Conservation (phyloP, 371 early-diverging fungal species). For the Entomophthora muscae region DNA sequence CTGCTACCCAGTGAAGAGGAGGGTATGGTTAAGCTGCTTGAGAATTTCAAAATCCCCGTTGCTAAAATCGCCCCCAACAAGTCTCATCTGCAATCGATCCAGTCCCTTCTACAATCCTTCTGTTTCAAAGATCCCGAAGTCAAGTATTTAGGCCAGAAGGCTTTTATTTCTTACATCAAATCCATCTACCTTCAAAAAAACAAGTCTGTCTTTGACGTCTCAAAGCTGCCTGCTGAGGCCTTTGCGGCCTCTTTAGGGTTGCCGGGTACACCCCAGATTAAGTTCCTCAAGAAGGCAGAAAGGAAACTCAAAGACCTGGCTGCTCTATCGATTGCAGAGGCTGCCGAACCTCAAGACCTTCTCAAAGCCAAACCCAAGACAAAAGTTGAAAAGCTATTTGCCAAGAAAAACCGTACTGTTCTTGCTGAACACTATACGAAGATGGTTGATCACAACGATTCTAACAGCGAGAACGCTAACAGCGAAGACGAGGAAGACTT, state of each 20-base stretch:
- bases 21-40: conserved; percentile 53
- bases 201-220: conserved; percentile 73
- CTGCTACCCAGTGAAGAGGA: conserved; percentile 74
- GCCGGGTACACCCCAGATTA: conserved; percentile 86
- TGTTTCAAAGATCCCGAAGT: conserved; percentile 88
- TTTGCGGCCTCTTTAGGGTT: conserved; percentile 81
- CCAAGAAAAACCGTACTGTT: conserved; percentile 76
- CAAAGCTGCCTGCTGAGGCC: conserved; percentile 63
- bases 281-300: conserved; percentile 39
- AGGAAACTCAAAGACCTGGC: not conserved
- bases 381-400: conserved; percentile 79
- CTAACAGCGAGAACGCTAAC: conserved; percentile 11
- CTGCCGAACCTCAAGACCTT: conserved; percentile 13
- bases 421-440: conserved; percentile 80
- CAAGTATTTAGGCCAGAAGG: conserved; percentile 88
- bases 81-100: conserved; percentile 39
- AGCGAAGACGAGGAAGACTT: conserved; percentile 50
- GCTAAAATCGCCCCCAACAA: conserved; percentile 66
- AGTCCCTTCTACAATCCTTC: conserved; percentile 63
- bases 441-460: conserved; percentile 43
- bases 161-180: conserved; percentile 85
- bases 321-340: conserved; percentile 6
- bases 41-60: conserved; percentile 61
- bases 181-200: conserved; percentile 76
- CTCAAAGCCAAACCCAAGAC: conserved; percentile 20